phyloP scores from a whole-genome alignment of 2,329 filamentous ascomycete species.

The Hypoxylon sp. region DNA sequence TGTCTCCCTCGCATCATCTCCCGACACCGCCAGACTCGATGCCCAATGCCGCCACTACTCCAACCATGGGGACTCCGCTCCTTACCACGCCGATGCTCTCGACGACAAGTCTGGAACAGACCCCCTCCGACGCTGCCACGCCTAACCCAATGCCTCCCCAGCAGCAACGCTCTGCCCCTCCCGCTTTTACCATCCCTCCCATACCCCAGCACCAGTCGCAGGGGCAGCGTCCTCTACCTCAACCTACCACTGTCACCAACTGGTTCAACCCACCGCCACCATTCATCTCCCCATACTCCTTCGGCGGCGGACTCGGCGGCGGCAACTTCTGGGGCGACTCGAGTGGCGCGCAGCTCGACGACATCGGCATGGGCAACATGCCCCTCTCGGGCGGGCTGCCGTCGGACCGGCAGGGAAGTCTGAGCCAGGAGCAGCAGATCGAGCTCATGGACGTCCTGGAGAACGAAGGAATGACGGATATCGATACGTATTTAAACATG shows the following conservation, averaged over 20 bases:
- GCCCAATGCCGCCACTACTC: constrained; percentile 40
- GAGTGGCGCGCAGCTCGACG: constrained; percentile 40
- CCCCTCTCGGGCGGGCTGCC: constrained; percentile 48
- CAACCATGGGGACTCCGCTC: constrained; percentile 46
- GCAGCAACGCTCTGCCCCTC: constrained; percentile 44
- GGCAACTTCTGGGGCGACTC: constrained; percentile 54
- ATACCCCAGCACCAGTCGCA: constrained; percentile 52
- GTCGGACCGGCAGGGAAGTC: constrained; percentile 70
- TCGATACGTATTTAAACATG: constrained; percentile 68
- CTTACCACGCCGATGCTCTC: constrained; percentile 44
- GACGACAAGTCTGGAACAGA: constrained; percentile 40
- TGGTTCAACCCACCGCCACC: constrained; percentile 67
- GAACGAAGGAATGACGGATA: constrained; percentile 72
- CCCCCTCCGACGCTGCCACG: constrained; percentile 42
- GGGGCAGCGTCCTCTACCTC: constrained; percentile 59
- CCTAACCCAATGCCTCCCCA: constrained; percentile 40
- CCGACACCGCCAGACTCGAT: constrained; percentile 49
- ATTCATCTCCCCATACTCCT: constrained; percentile 64
- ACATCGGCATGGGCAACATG: constrained; percentile 42
- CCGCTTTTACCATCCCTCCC: constrained; percentile 57
- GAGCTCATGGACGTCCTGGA: constrained; percentile 87
- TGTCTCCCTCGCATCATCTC: constrained; percentile 46
- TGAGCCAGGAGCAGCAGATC: constrained; percentile 83
- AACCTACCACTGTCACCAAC: constrained; percentile 55
- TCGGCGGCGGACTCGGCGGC: constrained; percentile 28